phyloP scores from a whole-genome alignment of 1,284 basidiomycete species.

The Ganoderma leucocontextum region DNA sequence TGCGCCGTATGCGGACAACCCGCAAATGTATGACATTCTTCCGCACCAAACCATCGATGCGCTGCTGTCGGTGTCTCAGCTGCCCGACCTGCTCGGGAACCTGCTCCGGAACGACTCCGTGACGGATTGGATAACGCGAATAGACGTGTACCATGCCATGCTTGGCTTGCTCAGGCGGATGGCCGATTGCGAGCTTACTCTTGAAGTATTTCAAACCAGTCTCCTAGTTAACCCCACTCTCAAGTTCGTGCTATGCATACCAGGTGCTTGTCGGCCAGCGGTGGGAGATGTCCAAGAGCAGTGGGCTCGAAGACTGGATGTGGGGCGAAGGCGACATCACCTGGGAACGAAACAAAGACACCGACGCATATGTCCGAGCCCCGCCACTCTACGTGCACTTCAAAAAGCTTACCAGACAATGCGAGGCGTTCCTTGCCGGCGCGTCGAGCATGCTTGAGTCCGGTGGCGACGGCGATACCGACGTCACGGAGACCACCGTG shows the following conservation, averaged over 20 bases:
- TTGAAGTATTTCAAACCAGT: constrained; percentile 40
- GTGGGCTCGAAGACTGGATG: constrained; percentile 58
- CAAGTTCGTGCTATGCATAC: neutral
- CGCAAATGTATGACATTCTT: constrained; percentile 56
- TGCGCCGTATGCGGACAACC: constrained; percentile 51
- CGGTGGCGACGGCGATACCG: constrained; percentile 46
- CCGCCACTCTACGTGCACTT: constrained; percentile 60
- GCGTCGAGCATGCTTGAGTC: constrained; percentile 49
- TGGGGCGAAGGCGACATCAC: constrained; percentile 51
- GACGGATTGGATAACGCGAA: constrained; percentile 58
- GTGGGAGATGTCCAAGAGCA: constrained; percentile 48
- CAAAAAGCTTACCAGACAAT: constrained; percentile 59
- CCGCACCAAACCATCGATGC: constrained; percentile 53
- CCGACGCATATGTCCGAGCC: constrained; percentile 40
- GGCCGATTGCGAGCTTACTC: constrained; percentile 59
- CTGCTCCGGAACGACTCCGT: constrained; percentile 64
- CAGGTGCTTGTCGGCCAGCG: constrained; percentile 51
- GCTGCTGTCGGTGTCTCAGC: constrained; percentile 53
- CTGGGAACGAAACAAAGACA: constrained; percentile 44
- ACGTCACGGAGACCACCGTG: constrained; percentile 53
- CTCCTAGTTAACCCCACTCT: neutral
- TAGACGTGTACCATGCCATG: constrained; percentile 57
- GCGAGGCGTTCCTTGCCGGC: constrained; percentile 57
- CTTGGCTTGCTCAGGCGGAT: constrained; percentile 55
- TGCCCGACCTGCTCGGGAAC: constrained; percentile 54